Base-by-base conservation (phyloP, 768 basidiomycete genomes). In the Termitomyces bulborhizus region DNA sequence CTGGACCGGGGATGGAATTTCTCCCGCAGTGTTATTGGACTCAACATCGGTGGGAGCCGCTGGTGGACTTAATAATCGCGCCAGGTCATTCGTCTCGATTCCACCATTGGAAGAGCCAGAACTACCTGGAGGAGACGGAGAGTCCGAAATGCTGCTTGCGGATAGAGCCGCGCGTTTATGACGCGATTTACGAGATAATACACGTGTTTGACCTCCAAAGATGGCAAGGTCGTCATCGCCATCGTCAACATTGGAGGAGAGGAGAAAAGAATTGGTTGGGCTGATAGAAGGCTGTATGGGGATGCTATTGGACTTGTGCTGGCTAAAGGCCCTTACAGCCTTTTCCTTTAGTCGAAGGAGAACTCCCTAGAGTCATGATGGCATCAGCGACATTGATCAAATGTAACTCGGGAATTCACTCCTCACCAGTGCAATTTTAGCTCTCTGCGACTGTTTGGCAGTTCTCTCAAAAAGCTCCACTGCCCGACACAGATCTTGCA, bases 151-250 rank as follows among this genome's bases (percentile, higher is more conserved):
- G 31, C 47, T 51, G 13, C 42, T 55, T 31, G 24, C n/a, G 3
- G 56, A 51, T 0, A 55, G 36, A 12, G 47, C 53, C 7, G 54
- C 27, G 27, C 46, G 44, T 32, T 56, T 61, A 34, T 44, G 43
- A 15, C 60, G 57, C 34, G 62, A 49, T 24, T 60, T 65, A 6
- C 62, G 60, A 13, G 64, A 53, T 16, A 81, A 57, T 7, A 81
- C 69, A 29, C 73, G 70, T 51, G 72, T 76, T 62, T 81, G 78
- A 7, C 80, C 80, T 15, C 80, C 79, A 52, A 81, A 82, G 26
- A 82, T 78, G 6, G 79, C 79, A 3, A 82, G 69, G 55, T 80
- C 77, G 55, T 79, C 71, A 48, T 76, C 73, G 21, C 71, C 63
- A 39, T 73, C 73, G 46, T 73, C 68, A 26, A 54, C 66, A 43